phyloP scores from a whole-genome alignment of 2,329 filamentous ascomycete genomes.

The Aspergillus aculeatinus region DNA sequence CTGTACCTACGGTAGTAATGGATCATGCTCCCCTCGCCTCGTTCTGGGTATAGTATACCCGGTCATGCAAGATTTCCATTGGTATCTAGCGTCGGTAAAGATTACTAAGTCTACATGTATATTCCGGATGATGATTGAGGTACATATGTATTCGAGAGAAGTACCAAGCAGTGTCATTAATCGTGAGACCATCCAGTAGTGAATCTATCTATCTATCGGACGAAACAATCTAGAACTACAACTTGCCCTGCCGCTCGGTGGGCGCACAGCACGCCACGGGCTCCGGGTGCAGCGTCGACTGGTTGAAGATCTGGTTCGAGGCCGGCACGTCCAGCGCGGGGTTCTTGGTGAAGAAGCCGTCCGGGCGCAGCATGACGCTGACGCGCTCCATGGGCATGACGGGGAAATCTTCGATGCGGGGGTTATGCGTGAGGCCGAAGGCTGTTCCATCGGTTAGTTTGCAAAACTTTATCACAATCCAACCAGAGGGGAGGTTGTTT shows the following conservation, averaged over 20 bases:
- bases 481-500: too few species aligned
- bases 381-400: constrained; percentile 63
- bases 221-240: constrained; percentile 26
- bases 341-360: constrained; percentile 53
- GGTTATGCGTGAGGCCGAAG: constrained; percentile 62
- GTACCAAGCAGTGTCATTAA: too few species aligned
- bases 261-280: constrained; percentile 23
- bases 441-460: constrained; percentile 17
- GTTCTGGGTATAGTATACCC: too few species aligned
- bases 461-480: accelerated
- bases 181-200: too few species aligned
- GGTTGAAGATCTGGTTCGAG: constrained; percentile 41
- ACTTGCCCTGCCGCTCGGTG: constrained; percentile 25
- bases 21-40: too few species aligned
- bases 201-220: not conserved
- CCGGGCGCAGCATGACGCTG: constrained; percentile 49
- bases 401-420: constrained; percentile 64
- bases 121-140: too few species aligned
- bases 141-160: too few species aligned
- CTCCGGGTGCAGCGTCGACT: constrained; percentile 36
- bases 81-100: too few species aligned
- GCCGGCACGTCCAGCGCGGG: constrained; percentile 50
- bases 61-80: too few species aligned
- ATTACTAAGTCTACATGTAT: too few species aligned
- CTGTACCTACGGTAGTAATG: too few species aligned